phyloP scores from a whole-genome alignment of 2,329 filamentous ascomycete genomes.

The Beauveria asiatica region DNA sequence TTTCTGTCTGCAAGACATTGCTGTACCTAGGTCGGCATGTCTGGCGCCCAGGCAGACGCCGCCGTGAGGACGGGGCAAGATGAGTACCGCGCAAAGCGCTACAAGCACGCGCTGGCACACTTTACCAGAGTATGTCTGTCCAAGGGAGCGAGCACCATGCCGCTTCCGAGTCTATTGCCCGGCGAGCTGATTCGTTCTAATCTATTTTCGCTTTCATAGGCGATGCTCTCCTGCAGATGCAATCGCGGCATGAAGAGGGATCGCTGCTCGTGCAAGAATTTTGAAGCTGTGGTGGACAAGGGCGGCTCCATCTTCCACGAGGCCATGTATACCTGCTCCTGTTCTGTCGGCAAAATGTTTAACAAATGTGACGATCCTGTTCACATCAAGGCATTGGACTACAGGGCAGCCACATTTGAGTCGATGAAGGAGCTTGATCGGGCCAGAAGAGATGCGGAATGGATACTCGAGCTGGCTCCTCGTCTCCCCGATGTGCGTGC shows the following conservation, averaged over 20 bases:
- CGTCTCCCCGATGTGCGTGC: slow-evolving; percentile 28
- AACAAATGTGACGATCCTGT: slow-evolving; percentile 29
- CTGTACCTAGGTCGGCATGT: neutral
- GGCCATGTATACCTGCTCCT: slow-evolving; percentile 32
- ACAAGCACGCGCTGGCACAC: slow-evolving; percentile 27
- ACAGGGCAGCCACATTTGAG: slow-evolving; percentile 32
- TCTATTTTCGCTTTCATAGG: slow-evolving; percentile 16
- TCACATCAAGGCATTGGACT: slow-evolving; percentile 33
- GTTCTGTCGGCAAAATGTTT: slow-evolving; percentile 27
- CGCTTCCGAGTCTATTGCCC: neutral
- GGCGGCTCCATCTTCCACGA: slow-evolving; percentile 32
- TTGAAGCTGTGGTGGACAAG: slow-evolving; percentile 24
- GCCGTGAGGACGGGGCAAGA: slow-evolving; percentile 25
- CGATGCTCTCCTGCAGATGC: slow-evolving; percentile 29
- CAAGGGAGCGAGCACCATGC: neutral
- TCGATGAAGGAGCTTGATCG: slow-evolving; percentile 28
- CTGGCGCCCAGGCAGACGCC: slow-evolving; percentile 15
- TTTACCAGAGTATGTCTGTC: slow-evolving; percentile 26
- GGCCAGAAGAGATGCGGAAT: slow-evolving; percentile 32
- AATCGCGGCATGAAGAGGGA: slow-evolving; percentile 25
- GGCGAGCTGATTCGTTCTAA: neutral
- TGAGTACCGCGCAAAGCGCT: slow-evolving; percentile 25
- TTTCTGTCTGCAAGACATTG: neutral
- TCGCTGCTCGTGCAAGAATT: slow-evolving; percentile 32
- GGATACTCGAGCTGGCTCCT: slow-evolving; percentile 35